Evolutionary conservation across 106 monocot species (phyloP).

Genomic region (Dactylorhiza incarnata): DNA sequence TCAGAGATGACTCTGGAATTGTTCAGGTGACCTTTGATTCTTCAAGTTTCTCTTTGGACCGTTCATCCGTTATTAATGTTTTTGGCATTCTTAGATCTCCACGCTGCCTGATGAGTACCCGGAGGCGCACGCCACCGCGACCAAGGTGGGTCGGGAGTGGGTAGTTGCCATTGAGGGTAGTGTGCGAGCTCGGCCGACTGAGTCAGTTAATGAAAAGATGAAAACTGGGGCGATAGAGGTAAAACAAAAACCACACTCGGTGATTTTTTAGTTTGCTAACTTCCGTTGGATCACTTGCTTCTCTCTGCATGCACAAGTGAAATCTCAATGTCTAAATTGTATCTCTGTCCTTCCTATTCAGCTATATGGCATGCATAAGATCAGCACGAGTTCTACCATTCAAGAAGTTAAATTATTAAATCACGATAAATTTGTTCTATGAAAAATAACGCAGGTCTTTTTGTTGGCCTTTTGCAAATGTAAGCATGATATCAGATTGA

Average conservation of each 20-base stretch:
- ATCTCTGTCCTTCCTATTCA: too few species aligned
- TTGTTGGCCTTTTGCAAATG: not conserved
- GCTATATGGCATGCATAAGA: too few species aligned
- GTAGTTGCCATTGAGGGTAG: slow-evolving; percentile 80
- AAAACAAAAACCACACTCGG: not conserved
- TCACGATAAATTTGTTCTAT: not conserved
- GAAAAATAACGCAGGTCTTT: not conserved
- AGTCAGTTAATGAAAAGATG: slow-evolving; percentile 84
- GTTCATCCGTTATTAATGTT: not conserved
- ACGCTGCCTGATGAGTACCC: slow-evolving; percentile 72
- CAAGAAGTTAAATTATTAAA: not conserved
- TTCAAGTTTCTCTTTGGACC: not conserved
- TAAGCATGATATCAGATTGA: not conserved
- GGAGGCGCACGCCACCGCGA: slow-evolving; percentile 58
- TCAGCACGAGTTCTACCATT: not conserved
- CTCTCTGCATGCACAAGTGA: too few species aligned
- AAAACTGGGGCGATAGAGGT: slow-evolving; percentile 97
- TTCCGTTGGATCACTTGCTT: too few species aligned
- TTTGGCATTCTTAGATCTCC: slow-evolving; percentile 38
- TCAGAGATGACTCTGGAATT: slow-evolving; percentile 77
- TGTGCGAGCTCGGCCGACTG: slow-evolving; percentile 55
- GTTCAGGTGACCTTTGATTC: slow-evolving; percentile 48
- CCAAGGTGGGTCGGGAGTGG: slow-evolving; percentile 80
- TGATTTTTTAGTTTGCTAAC: not conserved
- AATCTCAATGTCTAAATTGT: too few species aligned